A percentile compares a stretch with the other conserved stretches of the same genome.
phyloP scores from a whole-genome alignment of 1,139 yeast species.

The Suhomyces chickasaworum region DNA sequence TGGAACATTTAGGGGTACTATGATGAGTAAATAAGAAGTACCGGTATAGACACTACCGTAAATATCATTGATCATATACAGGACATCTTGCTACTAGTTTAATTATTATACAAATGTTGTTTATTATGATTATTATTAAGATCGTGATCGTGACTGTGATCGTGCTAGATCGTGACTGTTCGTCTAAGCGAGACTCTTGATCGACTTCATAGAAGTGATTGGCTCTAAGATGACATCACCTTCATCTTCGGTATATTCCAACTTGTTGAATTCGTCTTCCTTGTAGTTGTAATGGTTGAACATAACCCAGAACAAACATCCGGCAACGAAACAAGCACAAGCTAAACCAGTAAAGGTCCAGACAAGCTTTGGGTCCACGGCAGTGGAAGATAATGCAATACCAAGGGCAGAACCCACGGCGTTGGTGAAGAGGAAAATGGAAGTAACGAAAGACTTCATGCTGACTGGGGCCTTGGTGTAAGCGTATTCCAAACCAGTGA shows the following conservation, averaged over 20 bases:
- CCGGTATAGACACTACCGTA: no score
- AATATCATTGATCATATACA: no score
- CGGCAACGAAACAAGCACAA: conserved; percentile 21
- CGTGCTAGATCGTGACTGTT: neutral
- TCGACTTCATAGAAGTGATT: conserved; percentile 14
- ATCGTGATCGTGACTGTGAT: neutral
- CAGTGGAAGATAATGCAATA: conserved; percentile 23
- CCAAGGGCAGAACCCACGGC: conserved; percentile 26
- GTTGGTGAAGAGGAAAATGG: conserved; percentile 23
- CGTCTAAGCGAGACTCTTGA: conserved; percentile 11
- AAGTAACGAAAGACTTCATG: conserved; percentile 26
- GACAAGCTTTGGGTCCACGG: conserved; percentile 23
- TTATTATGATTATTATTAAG: neutral
- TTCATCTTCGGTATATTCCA: conserved; percentile 23
- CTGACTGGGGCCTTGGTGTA: conserved; percentile 25
- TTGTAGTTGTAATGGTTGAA: conserved; percentile 23
- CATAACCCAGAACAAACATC: conserved; percentile 22
- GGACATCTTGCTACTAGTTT: no score
- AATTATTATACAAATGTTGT: neutral
- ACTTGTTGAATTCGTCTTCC: conserved; percentile 24
- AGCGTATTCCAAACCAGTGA: conserved; percentile 27
- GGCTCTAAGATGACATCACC: conserved; percentile 12
- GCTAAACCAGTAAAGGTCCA: conserved; percentile 26
- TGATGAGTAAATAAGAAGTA: no score
- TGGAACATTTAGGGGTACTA: no score